Evolutionary conservation across 148 eudicot species (phyloP), one percentile per base, ranked within the genome.

Genomic region (Vaccinium myrtillus): DNA sequence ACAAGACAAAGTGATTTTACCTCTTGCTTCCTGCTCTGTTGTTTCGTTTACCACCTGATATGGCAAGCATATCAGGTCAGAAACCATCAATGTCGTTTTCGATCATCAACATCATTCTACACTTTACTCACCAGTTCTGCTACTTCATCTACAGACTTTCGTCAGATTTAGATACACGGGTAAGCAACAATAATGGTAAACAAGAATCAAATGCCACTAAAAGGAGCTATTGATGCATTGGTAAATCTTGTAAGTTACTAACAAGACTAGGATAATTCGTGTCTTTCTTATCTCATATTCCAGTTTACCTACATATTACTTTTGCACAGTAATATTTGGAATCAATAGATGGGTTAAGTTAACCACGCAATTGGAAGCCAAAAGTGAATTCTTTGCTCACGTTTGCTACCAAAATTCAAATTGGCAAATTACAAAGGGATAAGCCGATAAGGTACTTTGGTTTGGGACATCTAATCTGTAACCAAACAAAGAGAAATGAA

Each of bases 141-240:
- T 27, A 88, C 87, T 84, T 89, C 92, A 23, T 90, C 92, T 27
- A 87, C 98, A 6, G 94, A 86, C 84, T 92, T 79, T 91, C 95
- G 27, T 94, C 98, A 80, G 95, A 92, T 90, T 91, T 94, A 87
- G 96, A 94, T 89, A 91, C 95, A 16, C 91, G 91, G 94, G 95
- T 92, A 75, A 79, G 69, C 27, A 90, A 80, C 25, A 32, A 21
- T 56, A 51, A 55, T 19, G 16, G 19, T 21, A 74, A 71, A 63
- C 3, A 82, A 85, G 69, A 63, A 63, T 8, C n/a, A 63, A 3
- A 63, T 59, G 27, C 69, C 36, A 75, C 14, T 13, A 46, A 55
- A 87, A 85, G 39, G 59, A 70, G 80, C 50, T 78, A 76, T 82
- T 82, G 84, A 23, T 63, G 8, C 69, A 61, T 21, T 63, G 25